Percentiles rank a stretch among this genome's conserved stretches.
Conservation (phyloP, 495 filamentous ascomycete species). For the Immersiella caudata region DNA sequence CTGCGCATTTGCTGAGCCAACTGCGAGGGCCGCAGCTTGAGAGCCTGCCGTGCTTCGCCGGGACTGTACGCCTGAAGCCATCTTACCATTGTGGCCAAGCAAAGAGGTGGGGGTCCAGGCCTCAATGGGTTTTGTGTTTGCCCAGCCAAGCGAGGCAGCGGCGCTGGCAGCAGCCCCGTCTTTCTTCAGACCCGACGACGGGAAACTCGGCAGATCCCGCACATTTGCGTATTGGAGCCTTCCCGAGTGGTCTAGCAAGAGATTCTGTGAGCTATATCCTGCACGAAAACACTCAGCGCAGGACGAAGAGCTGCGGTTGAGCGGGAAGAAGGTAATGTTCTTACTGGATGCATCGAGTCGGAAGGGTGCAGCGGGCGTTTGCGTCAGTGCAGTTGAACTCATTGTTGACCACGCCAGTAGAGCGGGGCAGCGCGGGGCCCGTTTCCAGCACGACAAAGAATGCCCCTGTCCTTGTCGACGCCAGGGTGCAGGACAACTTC, state of each 20-base stretch:
- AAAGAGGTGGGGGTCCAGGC: slow-evolving; percentile 69
- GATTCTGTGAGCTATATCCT: slow-evolving; percentile 27
- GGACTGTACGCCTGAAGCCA: slow-evolving; percentile 56
- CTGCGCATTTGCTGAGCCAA: slow-evolving; percentile 53
- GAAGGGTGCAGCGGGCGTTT: slow-evolving; percentile 12
- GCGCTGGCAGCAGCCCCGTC: slow-evolving; percentile 69
- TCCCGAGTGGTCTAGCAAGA: slow-evolving; percentile 46
- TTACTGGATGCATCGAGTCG: slow-evolving; percentile 4
- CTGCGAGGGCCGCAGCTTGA: slow-evolving; percentile 69
- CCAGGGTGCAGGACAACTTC: not conserved
- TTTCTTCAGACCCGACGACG: slow-evolving; percentile 63
- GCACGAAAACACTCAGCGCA: not conserved
- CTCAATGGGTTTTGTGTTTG: slow-evolving; percentile 63
- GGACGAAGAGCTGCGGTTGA: not conserved
- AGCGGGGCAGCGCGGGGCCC: slow-evolving; percentile 1
- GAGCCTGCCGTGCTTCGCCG: slow-evolving; percentile 63
- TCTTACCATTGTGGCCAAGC: slow-evolving; percentile 68
- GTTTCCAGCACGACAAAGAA: not conserved
- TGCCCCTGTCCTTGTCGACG: not conserved
- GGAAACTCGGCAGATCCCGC: slow-evolving; percentile 68
- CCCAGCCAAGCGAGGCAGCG: slow-evolving; percentile 73
- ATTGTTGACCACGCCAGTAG: slow-evolving; percentile 9
- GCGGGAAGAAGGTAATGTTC: slow-evolving; percentile 1
- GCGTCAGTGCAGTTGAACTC: slow-evolving; percentile 18
- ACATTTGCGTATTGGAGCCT: slow-evolving; percentile 69